These are phyloP conservation scores for Macadamia integrifolia DNA, from an alignment of 164 flowering plant genomes.

Conservation along the genomic window DNA sequence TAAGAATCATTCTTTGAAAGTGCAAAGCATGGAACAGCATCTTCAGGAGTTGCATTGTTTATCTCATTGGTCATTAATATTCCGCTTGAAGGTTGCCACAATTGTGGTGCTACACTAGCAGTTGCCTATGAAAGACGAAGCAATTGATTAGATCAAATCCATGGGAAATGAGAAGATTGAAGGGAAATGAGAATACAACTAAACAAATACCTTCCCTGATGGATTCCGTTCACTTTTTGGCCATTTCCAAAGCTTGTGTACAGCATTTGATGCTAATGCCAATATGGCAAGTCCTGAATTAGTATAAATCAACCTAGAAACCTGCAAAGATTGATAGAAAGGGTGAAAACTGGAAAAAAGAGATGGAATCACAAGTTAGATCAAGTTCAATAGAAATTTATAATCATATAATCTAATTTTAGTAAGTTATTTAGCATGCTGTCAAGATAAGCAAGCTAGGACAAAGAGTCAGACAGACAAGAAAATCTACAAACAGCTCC, in stretches of 20 bases:
- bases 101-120: constrained; percentile 48
- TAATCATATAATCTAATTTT: too few relatives aligned
- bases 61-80: constrained; percentile 24
- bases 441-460: too few relatives aligned
- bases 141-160: not conserved
- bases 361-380: not conserved
- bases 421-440: too few relatives aligned
- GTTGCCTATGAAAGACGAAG: constrained; percentile 45
- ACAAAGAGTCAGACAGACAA: too few relatives aligned
- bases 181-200: not conserved
- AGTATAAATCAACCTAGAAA: constrained; percentile 72
- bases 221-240: constrained; percentile 59
- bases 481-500: too few relatives aligned
- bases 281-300: constrained; percentile 74
- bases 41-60: constrained; percentile 17
- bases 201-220: constrained; percentile 26
- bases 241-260: constrained; percentile 97
- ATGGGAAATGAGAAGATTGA: not conserved
- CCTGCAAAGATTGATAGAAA: constrained; percentile 33
- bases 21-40: constrained; percentile 27
- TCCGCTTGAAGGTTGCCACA: constrained; percentile 81
- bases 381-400: too few relatives aligned
- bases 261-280: constrained; percentile 80
- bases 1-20: constrained; percentile 33
- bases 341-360: too few relatives aligned